Base-by-base conservation (phyloP, 1,139 yeast species). In the Wickerhamomyces sp. region DNA sequence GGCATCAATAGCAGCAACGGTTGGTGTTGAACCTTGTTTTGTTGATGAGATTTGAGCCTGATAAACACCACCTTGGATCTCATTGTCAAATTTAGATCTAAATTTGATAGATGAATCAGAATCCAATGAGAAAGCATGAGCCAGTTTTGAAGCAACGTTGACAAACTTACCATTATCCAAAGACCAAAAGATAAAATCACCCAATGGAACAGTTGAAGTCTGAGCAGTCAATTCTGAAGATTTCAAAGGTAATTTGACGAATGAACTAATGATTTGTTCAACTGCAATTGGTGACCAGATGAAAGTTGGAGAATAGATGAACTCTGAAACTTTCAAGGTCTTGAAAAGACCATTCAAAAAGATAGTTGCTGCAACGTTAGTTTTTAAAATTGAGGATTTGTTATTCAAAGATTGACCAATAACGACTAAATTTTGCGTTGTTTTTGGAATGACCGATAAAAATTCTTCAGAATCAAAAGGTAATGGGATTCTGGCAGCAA, bases 401-500 rank as follows among this genome's bases (percentile, higher is more conserved):
- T 62, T 61, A 37, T 60, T 57, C 32, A 57, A 49, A 20, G 67
- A 62, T 54, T 78, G 84, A 30, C 79, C 78, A 45, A 87, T 66
- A 17, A 86, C 81, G 35, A 84, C 77, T 38, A 88, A 64, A 42
- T 72, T 71, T 47, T 70, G 70, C 23, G 80, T 61, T 5, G 83
- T 58, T 4, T 61, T 41, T 17, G 96, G 93, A 35, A 89, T 62
- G 15, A 70, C 52, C 9, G 66, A 56, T 33, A 73, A 64, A 55
- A 88, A 85, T 46, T 74, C 75, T 27, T 66, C 67, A 28, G 73
- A 68, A 47, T 77, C 77, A 57, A 88, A 83, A 36, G 95, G 91
- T 37, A 82, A 64, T 39, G 95, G 93, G 34, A 86, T 75, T 58
- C 96, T 75, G 35, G 83, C 76, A 41, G 80, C 71, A 39, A 89